A percentile compares a stretch with the other conserved stretches of the same genome.
Conservation (phyloP, 176 grass and related monocot species). For the Poa pratensis region DNA sequence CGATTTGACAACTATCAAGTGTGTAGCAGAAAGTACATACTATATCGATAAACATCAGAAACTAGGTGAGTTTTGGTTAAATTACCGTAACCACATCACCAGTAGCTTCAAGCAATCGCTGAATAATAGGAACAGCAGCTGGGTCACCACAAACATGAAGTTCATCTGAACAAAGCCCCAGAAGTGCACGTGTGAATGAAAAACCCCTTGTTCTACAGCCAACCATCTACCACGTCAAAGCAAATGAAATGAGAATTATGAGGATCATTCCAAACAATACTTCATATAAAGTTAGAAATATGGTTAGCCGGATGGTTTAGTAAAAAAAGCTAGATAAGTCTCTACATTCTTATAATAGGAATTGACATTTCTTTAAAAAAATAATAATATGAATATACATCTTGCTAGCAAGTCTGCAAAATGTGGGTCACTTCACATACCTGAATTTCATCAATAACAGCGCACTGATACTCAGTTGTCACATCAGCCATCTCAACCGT, state of each 20-base stretch:
- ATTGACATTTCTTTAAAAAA: background rate
- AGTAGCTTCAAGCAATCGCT: slow-evolving; percentile 84
- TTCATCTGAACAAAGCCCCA: slow-evolving; percentile 94
- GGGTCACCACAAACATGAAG: slow-evolving; percentile 98
- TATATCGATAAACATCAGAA: background rate
- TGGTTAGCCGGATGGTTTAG: slow-evolving; percentile 25
- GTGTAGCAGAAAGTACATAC: background rate
- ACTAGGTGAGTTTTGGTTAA: slow-evolving; percentile 24
- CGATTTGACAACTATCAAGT: slow-evolving; percentile 20
- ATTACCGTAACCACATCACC: slow-evolving; percentile 86
- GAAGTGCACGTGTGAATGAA: slow-evolving; percentile 91
- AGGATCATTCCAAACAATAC: slow-evolving; percentile 29
- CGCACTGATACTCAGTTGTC: slow-evolving; percentile 78
- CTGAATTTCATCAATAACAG: slow-evolving; percentile 99
- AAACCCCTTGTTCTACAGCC: slow-evolving; percentile 90
- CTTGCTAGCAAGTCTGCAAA: slow-evolving; percentile 30
- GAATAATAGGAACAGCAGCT: slow-evolving; percentile 90
- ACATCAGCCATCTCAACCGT: slow-evolving; percentile 95
- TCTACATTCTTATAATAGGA: slow-evolving; percentile 10
- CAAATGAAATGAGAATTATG: slow-evolving; percentile 38
- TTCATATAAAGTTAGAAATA: slow-evolving; percentile 34
- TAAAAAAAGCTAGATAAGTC: background rate
- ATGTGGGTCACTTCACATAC: slow-evolving; percentile 44
- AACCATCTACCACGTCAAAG: slow-evolving; percentile 75
- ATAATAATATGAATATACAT: slow-evolving; percentile 28